A percentile compares a stretch with the other conserved stretches of the same genome.
Conservation (phyloP, 2,329 filamentous ascomycete species). For the Raffaelea arxii region DNA sequence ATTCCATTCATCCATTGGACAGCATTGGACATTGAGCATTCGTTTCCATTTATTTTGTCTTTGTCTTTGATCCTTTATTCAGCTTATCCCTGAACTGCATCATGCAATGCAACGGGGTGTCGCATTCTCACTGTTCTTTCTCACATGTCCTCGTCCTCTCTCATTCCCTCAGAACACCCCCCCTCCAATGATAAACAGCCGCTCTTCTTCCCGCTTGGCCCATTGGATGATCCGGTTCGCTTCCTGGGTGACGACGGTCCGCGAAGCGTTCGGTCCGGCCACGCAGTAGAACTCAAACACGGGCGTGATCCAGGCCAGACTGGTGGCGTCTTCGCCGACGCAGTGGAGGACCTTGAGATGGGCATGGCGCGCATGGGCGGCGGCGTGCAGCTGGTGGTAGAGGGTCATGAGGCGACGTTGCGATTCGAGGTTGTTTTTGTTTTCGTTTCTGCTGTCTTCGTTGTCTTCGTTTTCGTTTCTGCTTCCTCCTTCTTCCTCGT, state of each 20-base stretch:
- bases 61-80: too few species aligned
- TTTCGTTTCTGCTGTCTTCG: constrained; percentile 1
- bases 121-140: neutral
- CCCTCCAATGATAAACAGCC: constrained; percentile 95
- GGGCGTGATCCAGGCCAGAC: constrained; percentile 84
- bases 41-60: too few species aligned
- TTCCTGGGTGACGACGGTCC: constrained; percentile 64
- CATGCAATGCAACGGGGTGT: too few species aligned
- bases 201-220: constrained; percentile 84
- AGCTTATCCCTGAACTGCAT: too few species aligned
- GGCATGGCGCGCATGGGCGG: constrained; percentile 74
- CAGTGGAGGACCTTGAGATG: constrained; percentile 81
- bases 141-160: neutral
- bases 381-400: constrained; percentile 77
- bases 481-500: neutral
- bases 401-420: constrained; percentile 68
- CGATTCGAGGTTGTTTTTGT: constrained; percentile 32
- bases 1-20: too few species aligned
- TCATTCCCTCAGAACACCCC: constrained; percentile 56
- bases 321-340: constrained; percentile 63
- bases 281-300: constrained; percentile 92
- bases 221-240: constrained; percentile 87
- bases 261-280: constrained; percentile 62
- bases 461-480: constrained; percentile 25
- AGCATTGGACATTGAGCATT: too few species aligned